These are phyloP conservation scores for Amorphotheca resinae DNA, from an alignment of 495 filamentous ascomycete species.

Conservation along the genomic window DNA sequence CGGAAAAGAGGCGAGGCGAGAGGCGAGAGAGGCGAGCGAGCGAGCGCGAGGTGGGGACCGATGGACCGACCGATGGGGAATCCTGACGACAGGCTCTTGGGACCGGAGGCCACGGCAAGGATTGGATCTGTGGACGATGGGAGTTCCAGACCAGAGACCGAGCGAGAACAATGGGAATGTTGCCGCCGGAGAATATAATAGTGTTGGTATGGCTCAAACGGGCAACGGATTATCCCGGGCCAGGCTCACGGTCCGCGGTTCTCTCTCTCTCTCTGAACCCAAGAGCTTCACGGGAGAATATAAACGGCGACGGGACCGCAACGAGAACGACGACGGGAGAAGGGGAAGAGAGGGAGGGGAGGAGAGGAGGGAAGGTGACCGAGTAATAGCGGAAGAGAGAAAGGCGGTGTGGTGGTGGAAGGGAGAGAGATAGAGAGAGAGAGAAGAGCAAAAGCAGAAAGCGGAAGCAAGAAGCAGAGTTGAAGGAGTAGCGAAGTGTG, in stretches of 20 bases:
- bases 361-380: constrained; percentile 3
- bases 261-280: no score
- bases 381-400: constrained; percentile 12
- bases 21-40: neutral
- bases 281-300: no score
- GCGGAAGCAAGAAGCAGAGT: neutral
- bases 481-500: neutral
- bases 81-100: no score
- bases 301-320: no score
- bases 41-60: neutral
- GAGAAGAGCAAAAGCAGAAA: constrained; percentile 1
- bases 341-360: neutral
- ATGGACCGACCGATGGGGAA: no score
- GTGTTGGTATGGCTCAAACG: no score
- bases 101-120: neutral
- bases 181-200: no score
- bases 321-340: no score
- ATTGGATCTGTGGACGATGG: neutral
- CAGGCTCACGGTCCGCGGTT: no score
- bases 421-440: constrained; percentile 1
- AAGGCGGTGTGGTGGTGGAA: constrained; percentile 11
- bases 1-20: neutral
- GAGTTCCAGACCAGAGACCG: neutral
- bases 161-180: no score
- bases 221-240: no score